These are phyloP conservation scores for Teratosphaeria nubilosa DNA, from an alignment of 2,329 filamentous ascomycete genomes.

Conservation along the genomic window DNA sequence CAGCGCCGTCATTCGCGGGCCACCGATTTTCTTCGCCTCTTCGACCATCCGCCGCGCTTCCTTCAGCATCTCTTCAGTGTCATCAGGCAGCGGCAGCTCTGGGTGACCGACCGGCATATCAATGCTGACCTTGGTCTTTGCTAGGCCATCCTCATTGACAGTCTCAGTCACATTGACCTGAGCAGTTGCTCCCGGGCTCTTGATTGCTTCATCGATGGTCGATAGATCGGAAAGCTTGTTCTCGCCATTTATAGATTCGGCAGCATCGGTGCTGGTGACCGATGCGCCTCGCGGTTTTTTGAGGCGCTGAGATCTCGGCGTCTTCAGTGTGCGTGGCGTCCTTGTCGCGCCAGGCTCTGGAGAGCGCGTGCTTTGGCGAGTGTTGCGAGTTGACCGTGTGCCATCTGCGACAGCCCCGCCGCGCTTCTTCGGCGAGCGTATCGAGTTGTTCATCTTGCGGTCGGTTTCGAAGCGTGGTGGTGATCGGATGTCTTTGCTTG, in stretches of 20 bases:
- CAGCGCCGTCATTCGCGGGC: background rate
- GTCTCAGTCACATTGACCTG: conserved; percentile 12
- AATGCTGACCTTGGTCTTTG: conserved; percentile 63
- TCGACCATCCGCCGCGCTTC: conserved; percentile 84
- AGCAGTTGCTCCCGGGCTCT: conserved; percentile 1
- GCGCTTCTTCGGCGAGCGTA: conserved; percentile 14
- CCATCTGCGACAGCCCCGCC: conserved; percentile 3
- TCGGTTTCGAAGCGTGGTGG: conserved; percentile 61
- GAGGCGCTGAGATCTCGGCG: conserved; percentile 44
- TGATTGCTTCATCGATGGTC: background rate
- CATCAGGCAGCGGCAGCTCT: conserved; percentile 63
- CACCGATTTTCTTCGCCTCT: conserved; percentile 47
- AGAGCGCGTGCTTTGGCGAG: conserved; percentile 50
- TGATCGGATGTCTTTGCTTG: conserved; percentile 57
- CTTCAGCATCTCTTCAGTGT: conserved; percentile 72
- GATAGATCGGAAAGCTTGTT: background rate
- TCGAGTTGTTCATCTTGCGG: conserved; percentile 16
- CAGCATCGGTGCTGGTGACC: conserved; percentile 13
- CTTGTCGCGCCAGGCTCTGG: conserved; percentile 44
- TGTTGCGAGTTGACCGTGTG: conserved; percentile 25
- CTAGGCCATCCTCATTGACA: conserved; percentile 27
- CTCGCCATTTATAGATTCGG: conserved; percentile 11
- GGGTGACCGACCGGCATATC: conserved; percentile 60
- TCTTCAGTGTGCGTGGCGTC: conserved; percentile 38
- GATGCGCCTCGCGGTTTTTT: conserved; percentile 24